phyloP scores from a whole-genome alignment of 1,139 yeast genomes.

The Lizanozyma gosingica region DNA sequence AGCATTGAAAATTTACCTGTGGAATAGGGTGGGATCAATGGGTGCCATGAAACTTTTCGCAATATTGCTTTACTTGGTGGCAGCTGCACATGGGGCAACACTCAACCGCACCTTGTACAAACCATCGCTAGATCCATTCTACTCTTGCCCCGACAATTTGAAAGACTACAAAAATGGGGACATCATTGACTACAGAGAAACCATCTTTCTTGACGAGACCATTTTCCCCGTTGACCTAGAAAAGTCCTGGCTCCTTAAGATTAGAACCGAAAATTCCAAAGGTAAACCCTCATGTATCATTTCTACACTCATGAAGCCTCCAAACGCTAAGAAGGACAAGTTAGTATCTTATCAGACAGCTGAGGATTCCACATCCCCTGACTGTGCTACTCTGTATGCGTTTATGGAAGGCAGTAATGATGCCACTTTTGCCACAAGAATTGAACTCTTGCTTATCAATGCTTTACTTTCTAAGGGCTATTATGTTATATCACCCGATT shows the following conservation, averaged over 20 bases:
- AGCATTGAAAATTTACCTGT: no score
- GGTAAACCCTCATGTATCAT: slow-evolving; percentile 24
- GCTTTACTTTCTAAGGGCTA: slow-evolving; percentile 21
- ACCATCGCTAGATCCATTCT: background rate
- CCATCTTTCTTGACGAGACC: background rate
- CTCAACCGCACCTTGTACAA: background rate
- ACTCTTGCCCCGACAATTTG: background rate
- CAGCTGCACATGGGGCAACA: no score
- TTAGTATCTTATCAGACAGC: slow-evolving; percentile 26
- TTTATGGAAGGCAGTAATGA: slow-evolving; percentile 15
- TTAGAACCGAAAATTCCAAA: background rate
- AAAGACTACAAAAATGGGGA: background rate
- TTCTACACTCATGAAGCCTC: slow-evolving; percentile 24
- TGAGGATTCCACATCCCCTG: slow-evolving; percentile 19
- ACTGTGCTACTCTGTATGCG: slow-evolving; percentile 28
- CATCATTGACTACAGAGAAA: background rate
- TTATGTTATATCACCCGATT: slow-evolving; percentile 24
- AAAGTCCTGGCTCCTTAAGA: background rate
- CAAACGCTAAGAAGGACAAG: slow-evolving; percentile 19
- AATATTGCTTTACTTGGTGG: no score
- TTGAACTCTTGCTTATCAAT: slow-evolving; percentile 19
- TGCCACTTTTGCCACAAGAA: slow-evolving; percentile 11
- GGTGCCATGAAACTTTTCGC: no score
- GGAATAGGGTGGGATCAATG: no score
- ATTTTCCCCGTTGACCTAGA: background rate